Evolutionary conservation across 371 early-diverging fungal genomes (phyloP), one percentile per base, ranked within the genome.

Genomic region (Syncephalastrum monosporum): DNA sequence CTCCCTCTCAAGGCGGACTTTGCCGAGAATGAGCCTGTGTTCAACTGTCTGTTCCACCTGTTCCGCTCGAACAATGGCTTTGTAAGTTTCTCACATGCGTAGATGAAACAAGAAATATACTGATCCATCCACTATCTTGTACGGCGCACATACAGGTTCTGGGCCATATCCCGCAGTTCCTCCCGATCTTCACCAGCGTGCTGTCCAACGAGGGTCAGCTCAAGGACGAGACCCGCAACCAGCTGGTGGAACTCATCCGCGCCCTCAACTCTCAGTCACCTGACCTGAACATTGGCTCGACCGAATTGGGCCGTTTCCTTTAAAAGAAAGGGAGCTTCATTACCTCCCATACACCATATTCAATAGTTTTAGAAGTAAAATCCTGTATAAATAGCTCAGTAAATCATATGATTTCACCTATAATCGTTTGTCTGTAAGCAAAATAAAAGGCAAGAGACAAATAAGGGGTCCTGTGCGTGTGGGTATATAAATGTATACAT

Each of bases 1-100:
- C 60, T 94, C 54, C 95, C 95, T 16, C 68, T 94, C 51, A 83
- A 89, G 72, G 74, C 73, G 23, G 94, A 94, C 65, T 91, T 71
- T 65, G 81, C 83, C 55, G 93, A 93, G 69, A 91, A 92, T 55
- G 75, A 83, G 57, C 86, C 90, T 17, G 88, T 93, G 14, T 91
- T 84, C 67, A 74, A 86, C 50, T 78, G 88, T 47, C 42, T 92
- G 24, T 82, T 84, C 65, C 59, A 70, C 8, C 65, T 91, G 55
- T 77, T 91, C 63, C 77, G 73, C 24, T 53, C 65, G 24, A 75
- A 81, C 62, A 81, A 85, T 61, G 50, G 74, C n/a, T 67, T 65
- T 50, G 70, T 81, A 64, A 42, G 63, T 57, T 4, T 46, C n/a
- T 0, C 41, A 24, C 17, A 27, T 16, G 5, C 3, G 24, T 14